Evolutionary conservation across 1,139 yeast species (phyloP).

Genomic region (Nakaseomyces uthaithaninus): DNA sequence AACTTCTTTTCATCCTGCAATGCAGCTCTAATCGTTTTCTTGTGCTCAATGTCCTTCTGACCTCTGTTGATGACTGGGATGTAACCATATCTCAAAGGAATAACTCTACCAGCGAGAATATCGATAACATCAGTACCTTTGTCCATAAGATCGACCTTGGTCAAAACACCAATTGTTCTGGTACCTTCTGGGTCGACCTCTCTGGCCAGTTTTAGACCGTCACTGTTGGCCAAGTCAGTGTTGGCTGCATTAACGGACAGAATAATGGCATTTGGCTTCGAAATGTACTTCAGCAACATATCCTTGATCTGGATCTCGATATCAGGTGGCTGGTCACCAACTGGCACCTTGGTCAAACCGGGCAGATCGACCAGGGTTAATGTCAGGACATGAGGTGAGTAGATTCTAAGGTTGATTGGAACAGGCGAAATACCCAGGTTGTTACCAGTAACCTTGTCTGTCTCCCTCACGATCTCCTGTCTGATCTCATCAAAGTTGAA

Average conservation of each 20-base stretch:
- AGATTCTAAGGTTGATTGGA: slow-evolving; percentile 89
- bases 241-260: slow-evolving; percentile 95
- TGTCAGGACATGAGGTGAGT: slow-evolving; percentile 92
- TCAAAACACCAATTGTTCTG: slow-evolving; percentile 92
- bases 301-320: slow-evolving; percentile 91
- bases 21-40: slow-evolving; percentile 85
- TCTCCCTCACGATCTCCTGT: slow-evolving; percentile 83
- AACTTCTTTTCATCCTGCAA: slow-evolving; percentile 68
- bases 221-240: slow-evolving; percentile 95
- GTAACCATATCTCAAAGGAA: slow-evolving; percentile 91
- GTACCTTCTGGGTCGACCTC: slow-evolving; percentile 98
- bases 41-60: slow-evolving; percentile 84
- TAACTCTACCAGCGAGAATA: slow-evolving; percentile 90
- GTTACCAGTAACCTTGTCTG: slow-evolving; percentile 89
- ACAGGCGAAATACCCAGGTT: slow-evolving; percentile 86
- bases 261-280: slow-evolving; percentile 93
- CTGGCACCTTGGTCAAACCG: slow-evolving; percentile 98
- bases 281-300: slow-evolving; percentile 87
- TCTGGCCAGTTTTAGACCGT: slow-evolving; percentile 90
- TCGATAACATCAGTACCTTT: slow-evolving; percentile 98
- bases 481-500: slow-evolving; percentile 87
- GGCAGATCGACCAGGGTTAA: slow-evolving; percentile 95
- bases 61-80: slow-evolving; percentile 98
- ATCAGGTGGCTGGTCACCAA: slow-evolving; percentile 98
- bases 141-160: slow-evolving; percentile 96